Evolutionary conservation across 2,329 filamentous ascomycete species (phyloP), one percentile per base, ranked within the genome.

Genomic region (Aspergillus sp.): DNA sequence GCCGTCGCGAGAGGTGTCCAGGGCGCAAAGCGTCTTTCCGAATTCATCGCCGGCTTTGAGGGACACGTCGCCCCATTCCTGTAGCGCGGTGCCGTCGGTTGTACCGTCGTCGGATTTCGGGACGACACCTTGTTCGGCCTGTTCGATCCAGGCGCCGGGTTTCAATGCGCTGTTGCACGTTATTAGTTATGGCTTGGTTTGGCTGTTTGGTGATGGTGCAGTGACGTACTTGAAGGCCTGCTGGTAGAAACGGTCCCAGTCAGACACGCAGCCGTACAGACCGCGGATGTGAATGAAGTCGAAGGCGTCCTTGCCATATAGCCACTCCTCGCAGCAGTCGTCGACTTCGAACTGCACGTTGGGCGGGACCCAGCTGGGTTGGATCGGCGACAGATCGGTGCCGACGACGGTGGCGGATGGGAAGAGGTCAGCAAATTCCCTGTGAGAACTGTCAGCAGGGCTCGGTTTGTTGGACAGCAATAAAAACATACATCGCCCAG

Each of bases 311-410:
- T 63, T 63, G 14, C 64, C 64, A 56, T 70, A 76, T 1, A 75
- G 76, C 77, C 77, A 80, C n/a, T 59, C 56, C 21, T 59, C 53
- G 14, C 37, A 51, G 45, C 54, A 56, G 56, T 81, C 78, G 67
- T 81, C 79, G 55, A 81, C 74, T 54, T 80, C 75, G 62, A 81
- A 81, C 24, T 68, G 64, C 60, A 73, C 75, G 62, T 81, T 81
- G 2, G 76, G 73, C 0, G 79, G 79, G 0, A 80, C 75, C 39
- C 67, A 77, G 55, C 68, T 66, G 4, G 79, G 80, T 61, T 82
- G 80, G 48, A 81, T 82, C 39, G 80, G 79, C 0, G 76, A 79
- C 46, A 82, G 74, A 62, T 82, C 79, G 21, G 74, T 77, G 40
- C 80, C 80, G 4, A 74, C 75, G 40, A 83, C 74, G 24, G 70